A percentile compares a stretch with the other conserved stretches of the same genome.
These are phyloP conservation scores for Phoma sp. DNA, from an alignment of 2,329 filamentous ascomycete species.

Conservation along the genomic window DNA sequence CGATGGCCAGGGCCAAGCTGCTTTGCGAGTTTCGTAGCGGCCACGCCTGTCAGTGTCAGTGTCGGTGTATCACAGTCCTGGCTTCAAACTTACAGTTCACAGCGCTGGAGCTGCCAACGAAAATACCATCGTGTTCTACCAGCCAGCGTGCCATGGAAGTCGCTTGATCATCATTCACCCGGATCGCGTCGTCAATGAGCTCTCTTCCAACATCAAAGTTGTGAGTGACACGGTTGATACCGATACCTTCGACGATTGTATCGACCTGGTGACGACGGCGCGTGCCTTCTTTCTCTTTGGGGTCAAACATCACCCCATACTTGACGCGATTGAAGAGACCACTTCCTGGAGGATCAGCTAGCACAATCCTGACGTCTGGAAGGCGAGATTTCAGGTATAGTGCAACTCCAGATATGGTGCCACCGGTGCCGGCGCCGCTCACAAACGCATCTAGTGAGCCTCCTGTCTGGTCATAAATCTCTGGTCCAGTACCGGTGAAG, in stretches of 20 bases:
- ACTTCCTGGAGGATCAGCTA: constrained; percentile 93
- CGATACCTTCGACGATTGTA: constrained; percentile 93
- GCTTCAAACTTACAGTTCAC: constrained; percentile 74
- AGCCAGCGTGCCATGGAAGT: constrained; percentile 94
- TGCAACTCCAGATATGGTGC: constrained; percentile 87
- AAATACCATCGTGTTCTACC: constrained; percentile 93
- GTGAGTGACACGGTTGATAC: constrained; percentile 89
- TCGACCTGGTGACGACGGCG: constrained; percentile 89
- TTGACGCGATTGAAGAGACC: constrained; percentile 91
- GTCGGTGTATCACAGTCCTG: neutral
- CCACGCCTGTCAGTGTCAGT: constrained; percentile 57
- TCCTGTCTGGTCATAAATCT: constrained; percentile 80
- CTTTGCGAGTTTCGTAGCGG: constrained; percentile 72
- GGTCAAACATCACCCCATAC: constrained; percentile 94
- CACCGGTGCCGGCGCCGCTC: constrained; percentile 90
- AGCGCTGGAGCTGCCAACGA: constrained; percentile 92
- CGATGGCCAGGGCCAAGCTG: constrained; percentile 64
- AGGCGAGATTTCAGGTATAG: constrained; percentile 78
- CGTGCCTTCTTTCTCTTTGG: constrained; percentile 88
- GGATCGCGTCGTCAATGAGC: constrained; percentile 86
- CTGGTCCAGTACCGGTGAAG: constrained; percentile 80
- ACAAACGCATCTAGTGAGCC: constrained; percentile 85
- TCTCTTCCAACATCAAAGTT: constrained; percentile 90
- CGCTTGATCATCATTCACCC: constrained; percentile 87
- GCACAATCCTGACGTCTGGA: constrained; percentile 70